Percentiles rank a stretch among this genome's conserved stretches.
Evolutionary conservation across 2,329 filamentous ascomycete species (phyloP).

Genomic region (Talaromyces piceae): DNA sequence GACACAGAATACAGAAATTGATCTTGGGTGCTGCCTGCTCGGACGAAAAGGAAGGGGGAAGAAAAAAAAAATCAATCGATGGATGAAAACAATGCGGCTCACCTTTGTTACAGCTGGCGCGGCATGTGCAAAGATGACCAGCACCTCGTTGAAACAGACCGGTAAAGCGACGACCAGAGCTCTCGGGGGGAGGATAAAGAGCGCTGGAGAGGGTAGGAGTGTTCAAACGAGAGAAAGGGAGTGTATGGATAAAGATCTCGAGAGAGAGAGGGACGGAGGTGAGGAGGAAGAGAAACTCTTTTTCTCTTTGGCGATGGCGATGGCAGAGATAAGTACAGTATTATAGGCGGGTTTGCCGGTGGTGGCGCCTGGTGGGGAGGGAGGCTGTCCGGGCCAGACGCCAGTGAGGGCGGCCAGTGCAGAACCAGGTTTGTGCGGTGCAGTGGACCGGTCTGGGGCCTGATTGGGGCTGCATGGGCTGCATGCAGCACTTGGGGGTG

Average conservation of each 20-base stretch:
- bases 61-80: too few relatives aligned
- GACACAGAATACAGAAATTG: too few relatives aligned
- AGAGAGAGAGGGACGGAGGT: neutral
- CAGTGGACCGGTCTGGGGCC: neutral
- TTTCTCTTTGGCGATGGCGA: neutral
- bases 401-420: neutral
- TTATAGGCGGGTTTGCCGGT: neutral
- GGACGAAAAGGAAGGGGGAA: too few relatives aligned
- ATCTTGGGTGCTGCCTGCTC: too few relatives aligned
- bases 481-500: neutral
- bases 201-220: too few relatives aligned
- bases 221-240: too few relatives aligned
- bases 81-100: neutral
- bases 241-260: too few relatives aligned
- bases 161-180: neutral
- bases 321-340: neutral
- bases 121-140: slow-evolving; percentile 8
- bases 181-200: too few relatives aligned
- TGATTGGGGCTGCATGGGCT: neutral
- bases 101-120: slow-evolving; percentile 2
- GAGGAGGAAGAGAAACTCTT: neutral
- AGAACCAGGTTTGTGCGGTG: neutral
- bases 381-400: too few relatives aligned
- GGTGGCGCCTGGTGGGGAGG: neutral
- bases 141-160: slow-evolving; percentile 4